Evolutionary conservation across 352 stramenopile species (phyloP), one percentile per base, ranked within the genome.

Genomic region (Phytophthora chlamydospora): DNA sequence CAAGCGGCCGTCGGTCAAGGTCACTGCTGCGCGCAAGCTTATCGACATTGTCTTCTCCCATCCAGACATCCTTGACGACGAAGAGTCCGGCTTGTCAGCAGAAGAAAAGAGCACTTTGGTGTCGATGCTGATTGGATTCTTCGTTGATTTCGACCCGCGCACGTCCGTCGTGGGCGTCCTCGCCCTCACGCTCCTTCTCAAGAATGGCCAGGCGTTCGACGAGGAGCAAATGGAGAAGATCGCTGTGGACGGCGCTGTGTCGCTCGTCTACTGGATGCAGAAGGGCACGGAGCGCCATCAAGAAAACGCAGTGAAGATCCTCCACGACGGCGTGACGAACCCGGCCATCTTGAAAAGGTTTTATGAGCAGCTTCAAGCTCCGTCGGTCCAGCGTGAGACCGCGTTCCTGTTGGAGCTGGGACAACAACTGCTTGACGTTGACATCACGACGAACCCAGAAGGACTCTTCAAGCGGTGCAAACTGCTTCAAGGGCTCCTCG

Each of bases 201-300:
- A 79, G 43, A 82, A 90, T 32, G 80, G 78, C 1, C 76, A 90
- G 39, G 38, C 38, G 11, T 63, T 94, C 0, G 71, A 84, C 19
- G 33, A 62, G 5, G 60, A 75, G 14, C 83, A 94, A 46, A 91
- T 90, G 83, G 65, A 90, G n/a, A 80, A 75, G 27, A 75, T 94
- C 41, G 83, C 77, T n/a, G 73, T 90, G 0, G 81, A 91, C 27
- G 80, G 81, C 8, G 77, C 83, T 0, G 68, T 85, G 8, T 91
- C 81, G 12, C 50, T 94, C 2, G 76, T 92, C 10, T 92, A 94
- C 41, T 94, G 85, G 85, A 88, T 92, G 58, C 81, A 91, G 52
- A 93, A 94, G 54, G 85, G 85, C 12, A 91, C 83, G 0, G 85
- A 91, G 43, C 80, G 85, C 3, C 81, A 93, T 41, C 85, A 91